Percentiles rank a stretch among this genome's conserved stretches.
Conservation (phyloP, 345 rosid species). For the Brassica juncea region DNA sequence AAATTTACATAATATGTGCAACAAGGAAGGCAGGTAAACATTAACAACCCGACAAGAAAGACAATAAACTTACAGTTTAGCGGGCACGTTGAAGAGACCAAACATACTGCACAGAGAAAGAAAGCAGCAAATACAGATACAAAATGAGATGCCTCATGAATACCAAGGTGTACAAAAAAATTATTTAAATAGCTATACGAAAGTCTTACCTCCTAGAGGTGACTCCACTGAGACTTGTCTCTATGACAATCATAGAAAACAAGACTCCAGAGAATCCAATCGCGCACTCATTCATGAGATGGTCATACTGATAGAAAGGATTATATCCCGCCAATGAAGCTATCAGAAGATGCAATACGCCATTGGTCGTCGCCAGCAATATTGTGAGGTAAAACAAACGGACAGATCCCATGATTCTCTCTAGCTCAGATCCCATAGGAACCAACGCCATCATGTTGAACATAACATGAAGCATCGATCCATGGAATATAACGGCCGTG, state of each 20-base stretch:
- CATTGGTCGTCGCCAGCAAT: constrained; percentile 85
- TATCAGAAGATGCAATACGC: constrained; percentile 71
- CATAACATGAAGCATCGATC: constrained; percentile 83
- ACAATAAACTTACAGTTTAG: constrained; percentile 65
- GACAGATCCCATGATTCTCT: constrained; percentile 96
- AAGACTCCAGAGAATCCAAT: constrained; percentile 92
- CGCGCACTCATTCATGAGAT: constrained; percentile 77
- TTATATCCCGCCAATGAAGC: constrained; percentile 63
- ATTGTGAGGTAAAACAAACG: constrained; percentile 69
- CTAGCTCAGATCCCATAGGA: constrained; percentile 94
- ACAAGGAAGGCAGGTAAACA: constrained; percentile 7
- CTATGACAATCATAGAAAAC: constrained; percentile 91
- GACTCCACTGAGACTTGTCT: constrained; percentile 92
- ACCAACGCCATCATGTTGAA: constrained; percentile 98
- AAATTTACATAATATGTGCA: constrained; percentile 13
- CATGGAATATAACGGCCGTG: constrained; percentile 79
- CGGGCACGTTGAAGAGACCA: constrained; percentile 96
- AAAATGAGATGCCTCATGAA: neutral
- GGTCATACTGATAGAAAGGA: constrained; percentile 50
- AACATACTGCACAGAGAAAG: constrained; percentile 70
- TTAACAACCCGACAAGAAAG: constrained; percentile 15
- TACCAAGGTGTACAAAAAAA: neutral
- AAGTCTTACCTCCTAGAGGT: constrained; percentile 75
- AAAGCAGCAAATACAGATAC: constrained; percentile 15
- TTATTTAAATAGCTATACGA: neutral